phyloP scores from a whole-genome alignment of 2,329 filamentous ascomycete genomes.

The Fusarium setosum region DNA sequence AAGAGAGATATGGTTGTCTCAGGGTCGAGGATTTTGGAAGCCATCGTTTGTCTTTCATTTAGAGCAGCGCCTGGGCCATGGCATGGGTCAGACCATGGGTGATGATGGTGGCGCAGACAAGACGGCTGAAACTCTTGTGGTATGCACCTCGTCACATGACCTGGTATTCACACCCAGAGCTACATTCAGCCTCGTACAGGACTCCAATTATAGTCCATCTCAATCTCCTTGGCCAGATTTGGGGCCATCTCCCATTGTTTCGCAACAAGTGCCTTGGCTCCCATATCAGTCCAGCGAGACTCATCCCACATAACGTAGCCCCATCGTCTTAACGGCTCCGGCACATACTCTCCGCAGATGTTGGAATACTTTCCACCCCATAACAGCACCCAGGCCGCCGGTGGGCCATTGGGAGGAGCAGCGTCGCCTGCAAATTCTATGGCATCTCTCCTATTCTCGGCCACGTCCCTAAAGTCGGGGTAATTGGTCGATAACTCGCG shows the following conservation, averaged over 20 bases:
- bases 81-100: no score
- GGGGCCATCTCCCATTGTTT: neutral
- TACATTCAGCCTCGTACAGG: no score
- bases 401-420: neutral
- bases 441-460: neutral
- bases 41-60: no score
- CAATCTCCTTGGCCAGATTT: neutral
- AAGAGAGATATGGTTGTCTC: no score
- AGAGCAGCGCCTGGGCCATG: no score
- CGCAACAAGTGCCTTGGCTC: neutral
- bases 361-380: neutral
- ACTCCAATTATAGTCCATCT: neutral
- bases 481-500: neutral
- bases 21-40: no score
- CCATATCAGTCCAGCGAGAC: neutral
- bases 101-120: no score
- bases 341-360: neutral
- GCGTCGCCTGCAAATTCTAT: neutral
- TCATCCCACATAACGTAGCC: conserved; percentile 1
- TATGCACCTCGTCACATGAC: no score
- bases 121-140: no score
- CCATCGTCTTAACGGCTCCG: neutral
- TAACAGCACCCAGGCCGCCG: neutral
- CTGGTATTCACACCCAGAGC: no score
- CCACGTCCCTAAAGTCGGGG: neutral